A percentile compares a stretch with the other conserved stretches of the same genome.
Evolutionary conservation across 2,329 filamentous ascomycete species (phyloP).

Genomic region (Dactylellina sp.): DNA sequence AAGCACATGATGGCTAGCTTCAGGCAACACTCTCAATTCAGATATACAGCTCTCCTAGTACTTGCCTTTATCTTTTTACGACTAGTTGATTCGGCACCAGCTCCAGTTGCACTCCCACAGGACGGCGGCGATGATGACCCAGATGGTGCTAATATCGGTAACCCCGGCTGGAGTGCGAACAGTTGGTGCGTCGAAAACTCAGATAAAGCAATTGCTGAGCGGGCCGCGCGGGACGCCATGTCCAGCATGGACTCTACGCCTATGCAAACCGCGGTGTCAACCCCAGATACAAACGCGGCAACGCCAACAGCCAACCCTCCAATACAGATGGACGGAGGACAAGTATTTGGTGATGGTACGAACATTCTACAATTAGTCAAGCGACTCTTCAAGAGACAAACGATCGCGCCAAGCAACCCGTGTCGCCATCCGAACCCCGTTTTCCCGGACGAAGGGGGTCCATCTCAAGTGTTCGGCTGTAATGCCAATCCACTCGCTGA

Average conservation of each 20-base stretch:
- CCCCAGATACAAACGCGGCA: not conserved
- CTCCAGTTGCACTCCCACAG: constrained; percentile 20
- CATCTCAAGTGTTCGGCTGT: constrained; percentile 29
- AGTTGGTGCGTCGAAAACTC: constrained; percentile 27
- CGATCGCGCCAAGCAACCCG: constrained; percentile 17
- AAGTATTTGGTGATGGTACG: not conserved
- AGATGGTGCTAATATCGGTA: not conserved
- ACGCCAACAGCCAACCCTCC: not conserved
- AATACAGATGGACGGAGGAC: not conserved
- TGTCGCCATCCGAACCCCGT: constrained; percentile 49
- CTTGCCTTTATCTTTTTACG: constrained; percentile 1
- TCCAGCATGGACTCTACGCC: not conserved
- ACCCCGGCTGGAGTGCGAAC: constrained; percentile 23
- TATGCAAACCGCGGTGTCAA: not conserved
- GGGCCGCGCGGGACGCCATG: not conserved
- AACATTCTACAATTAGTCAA: not conserved
- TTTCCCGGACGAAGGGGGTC: constrained; percentile 47
- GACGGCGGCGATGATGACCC: not conserved
- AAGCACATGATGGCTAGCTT: not conserved
- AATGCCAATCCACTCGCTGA: constrained; percentile 23
- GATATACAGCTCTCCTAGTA: not conserved
- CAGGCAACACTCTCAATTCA: not conserved
- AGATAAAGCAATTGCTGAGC: constrained; percentile 2
- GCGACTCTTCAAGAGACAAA: constrained; percentile 23
- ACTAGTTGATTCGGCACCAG: not conserved